Base-by-base conservation (phyloP, 2,329 filamentous ascomycete species). In the Claviceps monticola region DNA sequence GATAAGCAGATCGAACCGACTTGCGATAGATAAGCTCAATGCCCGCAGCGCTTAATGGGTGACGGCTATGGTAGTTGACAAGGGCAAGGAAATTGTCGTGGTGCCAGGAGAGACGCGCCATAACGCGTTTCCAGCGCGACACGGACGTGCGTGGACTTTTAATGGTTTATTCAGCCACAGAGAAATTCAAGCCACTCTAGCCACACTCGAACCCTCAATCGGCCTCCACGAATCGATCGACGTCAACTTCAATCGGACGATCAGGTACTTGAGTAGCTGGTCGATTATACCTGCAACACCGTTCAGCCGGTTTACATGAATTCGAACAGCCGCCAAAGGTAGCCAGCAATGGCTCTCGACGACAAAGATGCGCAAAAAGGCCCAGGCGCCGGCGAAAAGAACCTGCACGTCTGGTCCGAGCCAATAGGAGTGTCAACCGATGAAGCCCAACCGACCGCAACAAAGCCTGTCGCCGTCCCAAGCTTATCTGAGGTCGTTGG, bases 401-500 rank as follows among this genome's bases (percentile, higher is more conserved):
- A 60, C 29, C 48, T 68, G 37, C 64, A 67, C 53, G 62, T 67
- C 52, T 68, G 66, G 66, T 64, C 65, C 38, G 65, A 66, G 53
- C 64, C 66, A 7, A 56, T 65, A 53, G 62, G 64, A 46, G 55
- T 56, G 54, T 41, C 55, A 51, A 59, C 56, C 44, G 55, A 48
- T 48, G 58, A 50, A 54, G 52, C 41, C 47, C 49, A 54, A 36
- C 55, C 48, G 43, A 52, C 44, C 48, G 53, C 49, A 4, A 54
- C 34, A 26, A 50, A 47, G 54, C 53, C 53, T 48, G 62, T 59
- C 49, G 51, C 58, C 65, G 57, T 66, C 64, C 62, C 65, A 62
- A 56, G 73, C 70, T 51, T 78, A 64, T 47, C 59, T 39, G 82
- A 88, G 43, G 86, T 80, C 1, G 72, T 90, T 48, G 77, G 80